Evolutionary conservation across 2,329 filamentous ascomycete species (phyloP).

Genomic region (Periconia sp.): DNA sequence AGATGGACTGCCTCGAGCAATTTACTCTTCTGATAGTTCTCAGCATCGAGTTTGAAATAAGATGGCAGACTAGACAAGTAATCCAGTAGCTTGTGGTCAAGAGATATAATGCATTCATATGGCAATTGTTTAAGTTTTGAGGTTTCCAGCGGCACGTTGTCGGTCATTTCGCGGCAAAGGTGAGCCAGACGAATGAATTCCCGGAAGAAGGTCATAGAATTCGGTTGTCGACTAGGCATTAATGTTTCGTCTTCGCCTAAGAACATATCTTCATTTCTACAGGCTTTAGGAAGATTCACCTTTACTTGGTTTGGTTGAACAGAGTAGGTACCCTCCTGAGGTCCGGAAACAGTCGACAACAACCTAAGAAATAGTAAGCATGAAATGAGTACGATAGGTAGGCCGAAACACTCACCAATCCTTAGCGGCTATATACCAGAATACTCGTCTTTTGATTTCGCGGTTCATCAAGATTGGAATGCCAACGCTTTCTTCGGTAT

Average conservation of each 20-base stretch:
- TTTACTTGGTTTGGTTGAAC: constrained; percentile 46
- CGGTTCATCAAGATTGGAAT: constrained; percentile 21
- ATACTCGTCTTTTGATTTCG: constrained; percentile 45
- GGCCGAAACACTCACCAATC: neutral
- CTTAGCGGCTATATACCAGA: constrained; percentile 45
- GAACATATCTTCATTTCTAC: constrained; percentile 39
- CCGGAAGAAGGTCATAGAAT: constrained; percentile 46
- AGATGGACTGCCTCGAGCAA: constrained; percentile 9
- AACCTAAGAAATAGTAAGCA: constrained; percentile 6
- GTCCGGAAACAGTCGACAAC: constrained; percentile 15
- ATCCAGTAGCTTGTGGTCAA: constrained; percentile 41
- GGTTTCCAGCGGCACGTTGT: constrained; percentile 31
- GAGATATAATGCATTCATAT: constrained; percentile 35
- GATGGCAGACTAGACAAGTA: constrained; percentile 35
- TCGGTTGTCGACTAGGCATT: constrained; percentile 28
- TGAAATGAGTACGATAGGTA: neutral
- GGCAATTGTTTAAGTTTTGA: constrained; percentile 21
- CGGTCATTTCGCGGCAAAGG: constrained; percentile 45
- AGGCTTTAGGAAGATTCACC: constrained; percentile 43
- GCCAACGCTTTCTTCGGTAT: neutral
- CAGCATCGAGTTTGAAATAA: constrained; percentile 38
- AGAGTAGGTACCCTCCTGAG: constrained; percentile 43
- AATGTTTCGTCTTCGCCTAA: constrained; percentile 13
- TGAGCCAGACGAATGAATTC: constrained; percentile 19
- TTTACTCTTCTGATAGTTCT: constrained; percentile 2